Evolutionary conservation across 1,284 basidiomycete genomes (phyloP), one percentile per base, ranked within the genome.

Genomic region (Cryptococcus sp.): DNA sequence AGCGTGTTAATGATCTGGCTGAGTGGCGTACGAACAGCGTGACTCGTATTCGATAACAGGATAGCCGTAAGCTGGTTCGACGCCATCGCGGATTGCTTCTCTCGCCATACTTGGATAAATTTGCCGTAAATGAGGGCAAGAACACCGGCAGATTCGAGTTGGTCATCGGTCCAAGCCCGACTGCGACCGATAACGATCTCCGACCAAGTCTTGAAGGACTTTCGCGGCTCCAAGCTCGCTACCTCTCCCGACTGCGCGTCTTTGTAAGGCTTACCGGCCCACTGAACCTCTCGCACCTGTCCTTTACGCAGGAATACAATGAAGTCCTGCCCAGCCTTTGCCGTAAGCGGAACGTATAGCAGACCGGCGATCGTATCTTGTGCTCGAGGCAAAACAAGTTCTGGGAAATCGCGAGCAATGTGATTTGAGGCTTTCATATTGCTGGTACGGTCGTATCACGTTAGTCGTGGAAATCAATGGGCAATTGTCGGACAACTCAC

Each of bases 51-150:
- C n/a, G 89, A 89, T 17, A 93, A 79, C 47, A 94, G 70, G 3
- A 93, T 80, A 54, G 88, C 88, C 17, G 90, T 91, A 52, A 93
- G 80, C 73, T 88, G 89, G 51, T 87, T 92, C 85, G 85, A 71
- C 86, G 86, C 72, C 62, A 91, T 76, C 16, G 89, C 89, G 45
- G 81, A 85, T 76, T 93, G 89, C 70, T 91, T 90, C 73, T 93
- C 88, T 64, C 91, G 80, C 91, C 91, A 93, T 3, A 93, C 90
- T 71, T 90, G 88, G 52, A 78, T 76, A 78, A 91, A 92, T 85
- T 89, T 78, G 35, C 76, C 77, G 62, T 79, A 79, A 11, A 93
- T 89, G 23, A 93, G 78, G 17, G 90, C 87, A n/a, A 93, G 81
- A 5, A 93, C 89, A 43, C 87, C 87, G 0, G 90, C 91, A 3